Conservation (phyloP, 1,139 yeast genomes). For the Candida pseudocylindracea region DNA sequence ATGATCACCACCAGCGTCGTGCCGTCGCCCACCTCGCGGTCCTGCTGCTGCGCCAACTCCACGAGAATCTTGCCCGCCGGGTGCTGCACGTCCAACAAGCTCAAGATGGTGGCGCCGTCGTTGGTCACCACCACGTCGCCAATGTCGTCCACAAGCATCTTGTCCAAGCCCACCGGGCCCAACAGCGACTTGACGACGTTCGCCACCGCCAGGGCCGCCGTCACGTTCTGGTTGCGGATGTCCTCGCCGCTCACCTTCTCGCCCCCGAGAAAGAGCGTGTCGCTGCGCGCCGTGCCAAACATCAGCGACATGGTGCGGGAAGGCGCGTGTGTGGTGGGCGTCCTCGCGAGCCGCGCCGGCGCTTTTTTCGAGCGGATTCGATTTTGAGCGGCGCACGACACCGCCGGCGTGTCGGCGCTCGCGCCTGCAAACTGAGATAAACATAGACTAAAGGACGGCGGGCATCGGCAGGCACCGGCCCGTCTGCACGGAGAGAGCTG, state of each 20-base stretch:
- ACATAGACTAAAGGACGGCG: too few relatives aligned
- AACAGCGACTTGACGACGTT: slow-evolving; percentile 91
- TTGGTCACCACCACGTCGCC: slow-evolving; percentile 98
- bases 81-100: slow-evolving; percentile 87
- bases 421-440: too few relatives aligned
- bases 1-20: slow-evolving; percentile 91
- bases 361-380: too few relatives aligned
- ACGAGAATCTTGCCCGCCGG: slow-evolving; percentile 97
- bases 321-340: too few relatives aligned
- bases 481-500: too few relatives aligned
- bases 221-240: slow-evolving; percentile 84
- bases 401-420: too few relatives aligned
- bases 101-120: slow-evolving; percentile 93
- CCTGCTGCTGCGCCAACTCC: slow-evolving; percentile 97
- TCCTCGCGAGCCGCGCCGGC: too few relatives aligned
- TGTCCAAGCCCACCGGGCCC: slow-evolving; percentile 97
- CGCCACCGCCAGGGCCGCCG: slow-evolving; percentile 93
- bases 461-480: too few relatives aligned
- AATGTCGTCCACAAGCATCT: slow-evolving; percentile 96
- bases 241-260: slow-evolving; percentile 94
- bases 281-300: slow-evolving; percentile 58
- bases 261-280: slow-evolving; percentile 84
- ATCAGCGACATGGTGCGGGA: slow-evolving; percentile 4
- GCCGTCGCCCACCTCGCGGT: slow-evolving; percentile 97
- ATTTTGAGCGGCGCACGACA: too few relatives aligned